Base-by-base conservation (phyloP, 352 stramenopile genomes). In the Pythium periplocum region DNA sequence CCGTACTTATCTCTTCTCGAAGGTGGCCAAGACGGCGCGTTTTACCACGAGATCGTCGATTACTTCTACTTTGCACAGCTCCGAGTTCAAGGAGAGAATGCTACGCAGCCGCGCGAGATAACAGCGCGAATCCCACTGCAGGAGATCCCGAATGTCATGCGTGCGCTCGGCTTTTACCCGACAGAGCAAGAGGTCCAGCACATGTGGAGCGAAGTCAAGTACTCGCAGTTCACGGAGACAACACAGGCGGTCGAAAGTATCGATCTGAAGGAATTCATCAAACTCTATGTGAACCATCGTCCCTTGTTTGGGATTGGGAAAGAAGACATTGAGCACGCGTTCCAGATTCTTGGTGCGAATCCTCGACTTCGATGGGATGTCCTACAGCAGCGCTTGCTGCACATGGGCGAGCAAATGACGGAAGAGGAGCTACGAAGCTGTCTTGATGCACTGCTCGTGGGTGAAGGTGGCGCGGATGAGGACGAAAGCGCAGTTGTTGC, bases 41-140 rank as follows among this genome's bases (percentile, higher is more conserved):
- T 97, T 51, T 94, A 91, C 66, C 64, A 96, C 46, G 88, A 98
- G 40, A 90, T 98, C 10, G 82, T 97, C 35, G 90, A 98, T 60
- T 98, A 96, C 68, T 98, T 98, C 63, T 98, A 97, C 64, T 91
- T 97, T 53, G 83, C 83, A 2, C 87, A 98, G 62, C 73, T 98
- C 11, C 83, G 93, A 12, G 75, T 90, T 37, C 88, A 97, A 48
- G 92, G 93, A 26, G 93, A 98, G 51, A 79, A 91, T 55, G 80
- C 85, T 7, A 97, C 86, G 11, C 61, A 68, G 7, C 67, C 69
- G 30, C 74, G 93, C 3, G 67, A 82, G 45, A 86, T 92, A 49
- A 81, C 78, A 35, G 59, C 76, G 12, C 47, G 66, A 51, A 90
- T 98, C 48, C 83, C 86, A 6, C 47, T 97, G 45, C 58, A 65